Evolutionary conservation across 2,329 filamentous ascomycete genomes (phyloP).

Genomic region (Claviceps purpurea): DNA sequence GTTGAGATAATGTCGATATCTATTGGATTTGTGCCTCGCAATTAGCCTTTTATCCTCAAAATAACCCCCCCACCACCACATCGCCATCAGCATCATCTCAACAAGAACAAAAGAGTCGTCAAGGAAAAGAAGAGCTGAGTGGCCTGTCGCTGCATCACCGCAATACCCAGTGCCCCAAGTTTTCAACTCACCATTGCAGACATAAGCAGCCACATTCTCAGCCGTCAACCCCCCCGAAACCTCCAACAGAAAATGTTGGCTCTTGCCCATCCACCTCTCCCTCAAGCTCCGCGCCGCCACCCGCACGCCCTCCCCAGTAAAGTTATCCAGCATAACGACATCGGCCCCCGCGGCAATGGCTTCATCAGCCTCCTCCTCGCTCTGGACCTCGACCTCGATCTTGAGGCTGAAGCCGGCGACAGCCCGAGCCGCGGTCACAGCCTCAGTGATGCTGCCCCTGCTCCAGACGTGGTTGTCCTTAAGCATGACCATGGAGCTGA

Average conservation of each 20-base stretch:
- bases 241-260: slow-evolving; percentile 63
- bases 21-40: slow-evolving; percentile 10
- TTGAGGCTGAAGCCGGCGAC: slow-evolving; percentile 85
- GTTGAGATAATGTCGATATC: slow-evolving; percentile 95
- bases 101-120: no score
- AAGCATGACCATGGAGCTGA: slow-evolving; percentile 93
- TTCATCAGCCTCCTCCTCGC: slow-evolving; percentile 76
- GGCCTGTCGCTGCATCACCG: no score
- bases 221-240: slow-evolving; percentile 82
- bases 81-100: no score
- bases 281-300: slow-evolving; percentile 63
- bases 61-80: slow-evolving; percentile 21
- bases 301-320: slow-evolving; percentile 65
- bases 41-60: no score
- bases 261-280: slow-evolving; percentile 62
- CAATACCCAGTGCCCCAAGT: no score
- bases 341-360: slow-evolving; percentile 85
- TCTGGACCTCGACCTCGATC: slow-evolving; percentile 91
- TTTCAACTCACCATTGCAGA: slow-evolving; percentile 48
- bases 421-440: slow-evolving; percentile 69
- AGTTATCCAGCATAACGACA: slow-evolving; percentile 96
- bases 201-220: slow-evolving; percentile 71
- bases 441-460: slow-evolving; percentile 70
- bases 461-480: slow-evolving; percentile 99
- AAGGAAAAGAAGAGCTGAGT: no score